Conservation (phyloP, 129 eudicot species). For the Lactuca sativa region DNA sequence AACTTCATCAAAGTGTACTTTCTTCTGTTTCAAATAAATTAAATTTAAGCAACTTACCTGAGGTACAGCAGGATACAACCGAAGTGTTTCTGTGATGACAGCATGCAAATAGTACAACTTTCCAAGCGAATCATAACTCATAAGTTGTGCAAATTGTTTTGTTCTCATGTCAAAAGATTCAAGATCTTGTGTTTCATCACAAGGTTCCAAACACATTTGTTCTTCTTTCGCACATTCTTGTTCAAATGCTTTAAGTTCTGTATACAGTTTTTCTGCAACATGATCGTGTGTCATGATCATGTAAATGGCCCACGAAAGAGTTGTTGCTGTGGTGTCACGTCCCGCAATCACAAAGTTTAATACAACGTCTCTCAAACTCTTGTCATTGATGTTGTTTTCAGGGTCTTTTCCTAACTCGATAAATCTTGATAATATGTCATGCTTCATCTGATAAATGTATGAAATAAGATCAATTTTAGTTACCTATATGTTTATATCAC, state of each 20-base stretch:
- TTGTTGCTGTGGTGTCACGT: constrained; percentile 94
- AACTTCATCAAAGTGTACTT: neutral
- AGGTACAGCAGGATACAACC: constrained; percentile 95
- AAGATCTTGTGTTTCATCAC: constrained; percentile 49
- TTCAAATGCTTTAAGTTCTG: constrained; percentile 65
- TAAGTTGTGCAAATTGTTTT: constrained; percentile 62
- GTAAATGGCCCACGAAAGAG: constrained; percentile 95
- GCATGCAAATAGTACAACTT: constrained; percentile 86
- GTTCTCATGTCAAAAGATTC: constrained; percentile 60
- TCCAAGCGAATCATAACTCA: constrained; percentile 75
- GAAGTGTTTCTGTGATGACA: constrained; percentile 89
- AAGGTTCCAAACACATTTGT: constrained; percentile 35
- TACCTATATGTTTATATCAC: neutral
- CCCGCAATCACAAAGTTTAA: constrained; percentile 96
- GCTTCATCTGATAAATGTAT: constrained; percentile 53
- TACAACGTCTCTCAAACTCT: constrained; percentile 90
- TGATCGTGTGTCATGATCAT: constrained; percentile 67
- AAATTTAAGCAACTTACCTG: constrained; percentile 49
- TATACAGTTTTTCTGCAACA: constrained; percentile 72
- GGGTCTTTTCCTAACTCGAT: constrained; percentile 85
- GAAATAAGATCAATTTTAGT: neutral
- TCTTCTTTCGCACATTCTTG: constrained; percentile 62
- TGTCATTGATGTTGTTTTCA: constrained; percentile 70
- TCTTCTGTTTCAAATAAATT: neutral
- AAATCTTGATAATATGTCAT: constrained; percentile 84